Evolutionary conservation across 164 flowering plant genomes (phyloP).

Genomic region (Stephania yunnanensis): DNA sequence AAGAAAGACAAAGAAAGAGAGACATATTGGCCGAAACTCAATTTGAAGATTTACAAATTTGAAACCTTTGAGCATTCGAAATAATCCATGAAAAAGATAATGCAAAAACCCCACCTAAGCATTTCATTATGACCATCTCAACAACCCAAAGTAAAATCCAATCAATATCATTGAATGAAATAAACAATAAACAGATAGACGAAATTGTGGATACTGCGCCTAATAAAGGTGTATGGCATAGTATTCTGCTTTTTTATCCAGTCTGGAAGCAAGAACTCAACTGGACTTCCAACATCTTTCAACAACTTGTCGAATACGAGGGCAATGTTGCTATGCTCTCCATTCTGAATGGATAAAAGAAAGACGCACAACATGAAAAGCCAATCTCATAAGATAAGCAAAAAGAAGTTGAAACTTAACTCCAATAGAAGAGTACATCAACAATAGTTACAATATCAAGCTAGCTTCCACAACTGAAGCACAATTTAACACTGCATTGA

Average conservation of each 20-base stretch:
- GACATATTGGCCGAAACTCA: neutral
- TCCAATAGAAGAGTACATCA: no score
- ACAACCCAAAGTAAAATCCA: neutral
- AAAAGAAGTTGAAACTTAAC: no score
- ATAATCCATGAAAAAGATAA: neutral
- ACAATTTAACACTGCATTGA: no score
- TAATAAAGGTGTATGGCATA: conserved; percentile 47
- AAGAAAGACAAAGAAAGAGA: neutral
- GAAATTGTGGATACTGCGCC: conserved; percentile 67
- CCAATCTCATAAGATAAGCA: no score
- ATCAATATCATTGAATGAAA: neutral
- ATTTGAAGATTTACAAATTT: neutral
- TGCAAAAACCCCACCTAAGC: neutral
- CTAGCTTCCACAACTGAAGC: no score
- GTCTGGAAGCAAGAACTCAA: conserved; percentile 79
- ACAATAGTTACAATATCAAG: no score
- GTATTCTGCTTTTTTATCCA: conserved; percentile 48
- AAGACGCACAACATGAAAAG: neutral
- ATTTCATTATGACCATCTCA: no score
- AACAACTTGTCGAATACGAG: conserved; percentile 46
- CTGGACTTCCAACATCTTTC: conserved; percentile 49
- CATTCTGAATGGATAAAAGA: conserved; percentile 23
- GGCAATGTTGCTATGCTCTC: conserved; percentile 22
- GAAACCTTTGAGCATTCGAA: neutral
- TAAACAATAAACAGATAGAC: neutral